These are phyloP conservation scores for Acorus calamus DNA, from an alignment of 106 monocot genomes.

Conservation along the genomic window DNA sequence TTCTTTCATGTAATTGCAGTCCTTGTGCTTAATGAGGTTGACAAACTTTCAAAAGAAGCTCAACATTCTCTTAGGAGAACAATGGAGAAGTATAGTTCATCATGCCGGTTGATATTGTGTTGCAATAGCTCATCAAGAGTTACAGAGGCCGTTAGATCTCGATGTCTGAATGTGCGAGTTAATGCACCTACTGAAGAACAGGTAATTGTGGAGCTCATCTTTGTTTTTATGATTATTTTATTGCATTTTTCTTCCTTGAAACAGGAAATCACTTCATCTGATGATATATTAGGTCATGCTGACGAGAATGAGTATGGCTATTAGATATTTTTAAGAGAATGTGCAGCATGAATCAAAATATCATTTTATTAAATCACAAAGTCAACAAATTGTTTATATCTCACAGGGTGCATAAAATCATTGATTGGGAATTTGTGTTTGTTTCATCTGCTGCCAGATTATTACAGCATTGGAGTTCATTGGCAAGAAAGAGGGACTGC, in stretches of 20 bases:
- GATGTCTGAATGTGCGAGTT: constrained; percentile 80
- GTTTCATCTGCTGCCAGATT: constrained; percentile 33
- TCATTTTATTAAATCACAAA: too few species aligned
- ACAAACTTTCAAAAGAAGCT: constrained; percentile 97
- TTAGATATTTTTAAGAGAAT: too few species aligned
- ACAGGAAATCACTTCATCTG: too few species aligned
- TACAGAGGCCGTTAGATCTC: constrained; percentile 88
- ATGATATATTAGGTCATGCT: too few species aligned
- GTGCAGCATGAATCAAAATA: too few species aligned
- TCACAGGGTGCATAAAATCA: too few species aligned
- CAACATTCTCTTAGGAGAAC: constrained; percentile 96
- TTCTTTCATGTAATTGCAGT: constrained; percentile 25
- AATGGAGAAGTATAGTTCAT: constrained; percentile 97
- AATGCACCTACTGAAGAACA: constrained; percentile 76
- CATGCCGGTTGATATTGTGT: constrained; percentile 81
- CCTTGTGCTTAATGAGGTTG: constrained; percentile 92
- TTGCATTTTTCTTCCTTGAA: too few species aligned
- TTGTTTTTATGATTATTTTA: not conserved
- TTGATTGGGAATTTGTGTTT: too few species aligned
- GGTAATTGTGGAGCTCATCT: constrained; percentile 23
- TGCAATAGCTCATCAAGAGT: constrained; percentile 98
- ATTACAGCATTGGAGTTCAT: constrained; percentile 83
- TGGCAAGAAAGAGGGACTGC: constrained; percentile 82
- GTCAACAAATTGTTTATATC: too few species aligned
- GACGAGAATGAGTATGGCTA: too few species aligned